Conservation (phyloP, 179 eudicot species). For the Spergularia azorica region DNA sequence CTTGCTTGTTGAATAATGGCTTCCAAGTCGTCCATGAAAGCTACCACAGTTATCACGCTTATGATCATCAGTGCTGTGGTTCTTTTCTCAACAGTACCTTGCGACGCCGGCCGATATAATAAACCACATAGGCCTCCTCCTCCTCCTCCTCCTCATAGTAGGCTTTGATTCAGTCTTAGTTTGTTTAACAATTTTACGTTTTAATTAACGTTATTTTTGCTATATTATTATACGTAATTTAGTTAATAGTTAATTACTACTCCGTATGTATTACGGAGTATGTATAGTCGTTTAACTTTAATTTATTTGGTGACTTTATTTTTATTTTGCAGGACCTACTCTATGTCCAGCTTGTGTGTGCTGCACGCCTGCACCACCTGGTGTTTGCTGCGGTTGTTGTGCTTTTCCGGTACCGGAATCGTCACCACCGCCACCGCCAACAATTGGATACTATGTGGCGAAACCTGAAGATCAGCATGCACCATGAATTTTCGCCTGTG, state of each 20-base stretch:
- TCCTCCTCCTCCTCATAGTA: slow-evolving; percentile 26
- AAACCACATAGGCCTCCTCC: slow-evolving; percentile 1
- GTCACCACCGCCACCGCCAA: background rate
- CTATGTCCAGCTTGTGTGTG: slow-evolving; percentile 37
- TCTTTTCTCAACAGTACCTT: slow-evolving; percentile 8
- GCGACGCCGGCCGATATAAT: slow-evolving; percentile 11
- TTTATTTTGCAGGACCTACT: slow-evolving; percentile 20
- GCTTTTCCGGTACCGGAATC: background rate
- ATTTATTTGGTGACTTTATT: background rate
- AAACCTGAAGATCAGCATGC: slow-evolving; percentile 16
- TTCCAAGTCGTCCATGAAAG: slow-evolving; percentile 1
- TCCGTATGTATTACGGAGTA: background rate
- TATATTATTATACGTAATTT: too few species aligned
- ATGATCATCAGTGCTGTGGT: slow-evolving; percentile 3
- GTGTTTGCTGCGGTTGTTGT: slow-evolving; percentile 36
- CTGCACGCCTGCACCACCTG: slow-evolving; percentile 27
- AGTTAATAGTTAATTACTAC: background rate
- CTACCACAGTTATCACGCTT: background rate
- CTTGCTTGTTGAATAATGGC: slow-evolving; percentile 9
- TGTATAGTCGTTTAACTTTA: too few species aligned
- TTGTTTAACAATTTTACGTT: background rate
- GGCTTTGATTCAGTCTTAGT: background rate
- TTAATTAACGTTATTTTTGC: background rate
- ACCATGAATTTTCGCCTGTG: background rate
- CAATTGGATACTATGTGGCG: background rate